phyloP scores from a whole-genome alignment of 345 rosid genomes.

The Gossypium herbaceum region DNA sequence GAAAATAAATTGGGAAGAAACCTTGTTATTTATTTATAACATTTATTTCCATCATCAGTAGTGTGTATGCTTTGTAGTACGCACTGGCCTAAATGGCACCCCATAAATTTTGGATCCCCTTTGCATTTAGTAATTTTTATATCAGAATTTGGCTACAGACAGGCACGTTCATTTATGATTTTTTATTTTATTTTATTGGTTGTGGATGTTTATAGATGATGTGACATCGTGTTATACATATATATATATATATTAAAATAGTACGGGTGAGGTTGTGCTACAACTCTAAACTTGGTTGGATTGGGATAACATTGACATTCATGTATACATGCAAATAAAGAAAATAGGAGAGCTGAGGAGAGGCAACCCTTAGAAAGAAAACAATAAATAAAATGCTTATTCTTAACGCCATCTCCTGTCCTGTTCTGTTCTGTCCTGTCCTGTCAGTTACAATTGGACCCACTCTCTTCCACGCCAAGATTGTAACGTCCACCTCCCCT shows the following conservation, averaged over 20 bases:
- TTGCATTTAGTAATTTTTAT: neutral
- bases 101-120: neutral
- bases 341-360: too few relatives aligned
- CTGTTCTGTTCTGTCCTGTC: neutral
- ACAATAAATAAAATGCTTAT: neutral
- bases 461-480: slow-evolving; percentile 4
- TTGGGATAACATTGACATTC: too few relatives aligned
- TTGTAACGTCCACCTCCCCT: neutral
- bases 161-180: neutral
- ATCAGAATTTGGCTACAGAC: neutral
- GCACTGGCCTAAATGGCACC: neutral
- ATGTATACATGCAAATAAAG: too few relatives aligned
- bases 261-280: neutral
- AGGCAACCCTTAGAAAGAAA: too few relatives aligned
- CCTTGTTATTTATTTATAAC: neutral
- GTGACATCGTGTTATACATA: neutral
- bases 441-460: neutral
- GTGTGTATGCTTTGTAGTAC: neutral
- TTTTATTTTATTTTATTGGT: neutral
- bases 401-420: neutral
- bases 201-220: neutral
- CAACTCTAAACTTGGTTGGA: neutral
- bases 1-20: slow-evolving; percentile 8
- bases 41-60: neutral
- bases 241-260: too few relatives aligned